phyloP scores from a whole-genome alignment of 176 grass and related monocot genomes.

The Paspalum vaginatum region DNA sequence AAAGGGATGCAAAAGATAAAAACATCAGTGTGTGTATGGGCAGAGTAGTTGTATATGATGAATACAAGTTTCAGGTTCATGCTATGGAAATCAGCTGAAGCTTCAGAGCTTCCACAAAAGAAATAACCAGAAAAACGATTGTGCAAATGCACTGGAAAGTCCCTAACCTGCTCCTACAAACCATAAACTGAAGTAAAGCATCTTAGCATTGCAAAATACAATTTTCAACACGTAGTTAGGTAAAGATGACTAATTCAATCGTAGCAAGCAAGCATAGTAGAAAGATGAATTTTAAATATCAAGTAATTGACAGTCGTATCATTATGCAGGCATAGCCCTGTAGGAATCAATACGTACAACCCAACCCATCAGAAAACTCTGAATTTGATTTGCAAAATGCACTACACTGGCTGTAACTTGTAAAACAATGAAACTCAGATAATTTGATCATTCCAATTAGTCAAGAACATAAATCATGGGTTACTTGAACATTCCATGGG shows the following conservation, averaged over 20 bases:
- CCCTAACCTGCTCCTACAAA: background rate
- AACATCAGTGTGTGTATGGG: background rate
- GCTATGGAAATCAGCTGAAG: background rate
- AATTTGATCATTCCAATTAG: conserved; percentile 21
- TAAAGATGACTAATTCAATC: background rate
- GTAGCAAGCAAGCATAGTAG: background rate
- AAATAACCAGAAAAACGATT: background rate
- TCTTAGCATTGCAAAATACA: background rate
- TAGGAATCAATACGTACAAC: background rate
- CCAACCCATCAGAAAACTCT: background rate
- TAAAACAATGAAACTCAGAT: background rate
- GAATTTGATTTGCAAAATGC: conserved; percentile 11
- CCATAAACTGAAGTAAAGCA: background rate
- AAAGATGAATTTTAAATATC: conserved; percentile 24
- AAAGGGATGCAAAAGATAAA: background rate
- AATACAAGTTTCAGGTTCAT: background rate
- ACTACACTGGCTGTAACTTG: background rate
- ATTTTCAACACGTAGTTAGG: background rate
- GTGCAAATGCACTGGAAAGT: background rate
- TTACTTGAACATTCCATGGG: background rate
- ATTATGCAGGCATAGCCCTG: background rate
- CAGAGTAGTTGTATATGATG: background rate
- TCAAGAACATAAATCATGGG: background rate
- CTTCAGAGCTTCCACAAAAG: background rate
- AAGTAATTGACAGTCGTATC: conserved; percentile 2